Percentiles rank a stretch among this genome's conserved stretches.
Conservation (phyloP, 768 basidiomycete species). For the Leccinum longicurvipes region DNA sequence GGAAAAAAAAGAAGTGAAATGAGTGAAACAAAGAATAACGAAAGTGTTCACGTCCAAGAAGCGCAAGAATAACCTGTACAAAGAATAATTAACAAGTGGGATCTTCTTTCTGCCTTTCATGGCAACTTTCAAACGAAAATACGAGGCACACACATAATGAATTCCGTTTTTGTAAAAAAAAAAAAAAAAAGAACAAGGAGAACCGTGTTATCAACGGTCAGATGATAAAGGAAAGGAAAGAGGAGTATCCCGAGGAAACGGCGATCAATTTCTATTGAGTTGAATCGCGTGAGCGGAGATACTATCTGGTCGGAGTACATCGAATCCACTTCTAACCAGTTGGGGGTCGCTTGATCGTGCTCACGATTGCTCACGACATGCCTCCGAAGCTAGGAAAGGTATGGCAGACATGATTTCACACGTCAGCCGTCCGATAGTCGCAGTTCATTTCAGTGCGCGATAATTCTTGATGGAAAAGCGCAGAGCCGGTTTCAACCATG, state of each 20-base stretch:
- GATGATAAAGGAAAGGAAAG: background rate
- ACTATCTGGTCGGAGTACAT: background rate
- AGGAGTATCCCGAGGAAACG: background rate
- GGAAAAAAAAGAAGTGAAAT: background rate
- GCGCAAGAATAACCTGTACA: background rate
- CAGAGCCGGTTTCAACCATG: conserved; percentile 17
- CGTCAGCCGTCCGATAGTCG: conserved; percentile 5
- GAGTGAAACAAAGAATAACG: background rate
- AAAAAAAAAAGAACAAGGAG: background rate
- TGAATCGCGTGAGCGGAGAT: conserved; percentile 1
- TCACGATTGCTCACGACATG: background rate
- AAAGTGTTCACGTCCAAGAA: background rate
- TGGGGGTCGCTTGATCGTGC: background rate
- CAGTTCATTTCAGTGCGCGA: background rate
- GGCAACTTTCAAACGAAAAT: background rate
- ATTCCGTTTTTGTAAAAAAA: conserved; percentile 2
- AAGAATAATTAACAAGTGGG: background rate
- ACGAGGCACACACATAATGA: conserved; percentile 3
- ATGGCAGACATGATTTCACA: conserved; percentile 8
- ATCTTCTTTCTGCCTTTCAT: background rate
- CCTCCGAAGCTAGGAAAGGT: background rate
- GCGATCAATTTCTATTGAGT: conserved; percentile 6
- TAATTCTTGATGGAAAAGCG: background rate
- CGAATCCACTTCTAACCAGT: background rate
- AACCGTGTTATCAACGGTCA: background rate